Evolutionary conservation across 352 stramenopile genomes (phyloP), one percentile per base, ranked within the genome.

Genomic region (Paralagenidium karlingii): DNA sequence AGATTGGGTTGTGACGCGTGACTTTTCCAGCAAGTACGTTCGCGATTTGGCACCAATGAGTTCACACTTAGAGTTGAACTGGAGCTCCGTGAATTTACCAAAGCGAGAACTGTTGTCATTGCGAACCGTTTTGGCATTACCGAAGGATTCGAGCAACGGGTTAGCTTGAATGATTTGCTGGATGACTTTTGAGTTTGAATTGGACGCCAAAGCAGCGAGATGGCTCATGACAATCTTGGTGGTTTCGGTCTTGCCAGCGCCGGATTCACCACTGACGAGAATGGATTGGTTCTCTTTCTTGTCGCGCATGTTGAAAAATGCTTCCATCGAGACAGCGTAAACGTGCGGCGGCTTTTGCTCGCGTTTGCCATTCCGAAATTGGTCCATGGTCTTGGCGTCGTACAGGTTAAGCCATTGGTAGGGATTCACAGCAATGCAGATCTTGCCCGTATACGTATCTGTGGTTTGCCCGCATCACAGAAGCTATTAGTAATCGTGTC

Each of bases 211-310:
- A 43, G 76, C 77, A 0, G 86, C 84, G 29, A 98, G 60, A 51
- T 97, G 91, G 36, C 76, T 87, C 78, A 97, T 94, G 38, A 96
- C 79, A 49, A 96, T 95, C 62, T 97, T 98, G 13, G 94, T 96
- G 9, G 92, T 96, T 61, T 97, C 90, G 0, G 94, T 98, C 58
- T 98, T 98, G 38, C 94, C 94, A 22, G 94, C 91, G 32, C 94
- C 94, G 10, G 77, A 96, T 54, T 98, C 94, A 24, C 94, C 94
- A 34, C 64, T 93, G 3, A 98, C 88, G 10, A 98, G 59, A 55
- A 98, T 96, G 27, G 82, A 96, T 58, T 98, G 94, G 60, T 97
- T 93, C 30, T 80, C 61, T 31, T 63, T 52, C 16, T 68, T 57
- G 24, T 63, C 51, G 22, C 68, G 55, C 77, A 93, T 87, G 46